These are phyloP conservation scores for Fragaria iinumae DNA, from an alignment of 306 rosid species.

Conservation along the genomic window DNA sequence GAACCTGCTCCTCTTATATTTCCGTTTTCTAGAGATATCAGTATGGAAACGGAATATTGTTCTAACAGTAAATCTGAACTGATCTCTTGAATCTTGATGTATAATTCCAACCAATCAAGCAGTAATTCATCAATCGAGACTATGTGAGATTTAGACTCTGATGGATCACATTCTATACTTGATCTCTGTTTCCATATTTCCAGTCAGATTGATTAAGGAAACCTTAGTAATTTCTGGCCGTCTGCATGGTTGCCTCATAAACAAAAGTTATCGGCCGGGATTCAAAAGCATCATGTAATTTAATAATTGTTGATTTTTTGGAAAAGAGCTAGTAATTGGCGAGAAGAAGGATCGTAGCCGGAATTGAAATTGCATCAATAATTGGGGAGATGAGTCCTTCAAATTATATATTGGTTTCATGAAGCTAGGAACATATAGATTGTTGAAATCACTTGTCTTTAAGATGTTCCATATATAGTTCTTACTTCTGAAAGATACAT, in stretches of 20 bases:
- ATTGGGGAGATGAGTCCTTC: background rate
- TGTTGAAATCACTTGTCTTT: background rate
- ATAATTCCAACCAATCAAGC: background rate
- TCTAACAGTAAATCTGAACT: background rate
- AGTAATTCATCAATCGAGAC: background rate
- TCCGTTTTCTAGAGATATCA: background rate
- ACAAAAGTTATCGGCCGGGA: background rate
- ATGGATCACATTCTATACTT: background rate
- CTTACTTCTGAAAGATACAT: constrained; percentile 18
- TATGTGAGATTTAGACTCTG: background rate
- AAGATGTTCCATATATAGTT: background rate
- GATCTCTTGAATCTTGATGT: background rate
- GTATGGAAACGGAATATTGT: background rate
- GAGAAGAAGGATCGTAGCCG: background rate
- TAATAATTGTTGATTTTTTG: background rate
- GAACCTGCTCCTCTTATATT: too few relatives aligned
- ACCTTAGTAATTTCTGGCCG: background rate
- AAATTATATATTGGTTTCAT: background rate
- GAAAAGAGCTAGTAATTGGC: background rate
- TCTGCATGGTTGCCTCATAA: background rate
- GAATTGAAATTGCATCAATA: background rate
- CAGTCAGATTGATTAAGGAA: background rate
- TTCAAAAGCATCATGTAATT: background rate
- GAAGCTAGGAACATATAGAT: background rate
- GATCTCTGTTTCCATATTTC: background rate